Conservation (phyloP, 169 alveolate genomes). For the Prorocentrum cordatum region DNA sequence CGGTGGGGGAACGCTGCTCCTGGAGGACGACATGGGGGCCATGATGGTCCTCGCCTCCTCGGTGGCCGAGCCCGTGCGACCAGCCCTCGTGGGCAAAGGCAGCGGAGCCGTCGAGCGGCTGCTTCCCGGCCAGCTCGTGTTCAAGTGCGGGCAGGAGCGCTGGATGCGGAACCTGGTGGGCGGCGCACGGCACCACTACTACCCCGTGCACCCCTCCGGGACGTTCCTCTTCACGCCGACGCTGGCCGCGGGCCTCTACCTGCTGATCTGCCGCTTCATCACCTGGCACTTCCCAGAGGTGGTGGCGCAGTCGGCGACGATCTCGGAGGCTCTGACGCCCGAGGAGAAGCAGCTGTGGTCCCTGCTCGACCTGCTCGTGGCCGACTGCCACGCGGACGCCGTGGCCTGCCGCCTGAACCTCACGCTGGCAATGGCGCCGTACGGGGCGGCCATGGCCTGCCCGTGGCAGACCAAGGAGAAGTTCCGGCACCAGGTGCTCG, state of each 20-base stretch:
- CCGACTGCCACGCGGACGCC: constrained; percentile 53
- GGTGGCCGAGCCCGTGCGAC: constrained; percentile 19
- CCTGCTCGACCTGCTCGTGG: too few relatives aligned
- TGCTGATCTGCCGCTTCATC: constrained; percentile 28
- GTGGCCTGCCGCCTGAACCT: constrained; percentile 31
- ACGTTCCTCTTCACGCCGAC: constrained; percentile 45
- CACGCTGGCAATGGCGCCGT: constrained; percentile 29
- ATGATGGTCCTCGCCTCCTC: constrained; percentile 7
- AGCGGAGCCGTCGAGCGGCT: constrained; percentile 27
- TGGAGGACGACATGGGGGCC: not conserved
- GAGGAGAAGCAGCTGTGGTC: constrained; percentile 49
- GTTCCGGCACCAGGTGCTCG: not conserved
- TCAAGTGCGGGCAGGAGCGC: not conserved
- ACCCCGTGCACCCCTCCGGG: constrained; percentile 25
- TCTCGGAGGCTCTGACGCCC: constrained; percentile 3
- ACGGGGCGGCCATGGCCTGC: constrained; percentile 1
- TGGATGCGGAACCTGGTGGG: constrained; percentile 6
- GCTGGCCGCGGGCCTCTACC: constrained; percentile 11
- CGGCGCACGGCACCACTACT: constrained; percentile 20
- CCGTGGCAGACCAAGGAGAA: constrained; percentile 33
- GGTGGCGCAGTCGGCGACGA: constrained; percentile 20
- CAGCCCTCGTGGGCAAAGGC: not conserved
- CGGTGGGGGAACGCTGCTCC: constrained; percentile 13
- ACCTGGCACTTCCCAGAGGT: constrained; percentile 58
- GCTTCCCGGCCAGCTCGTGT: constrained; percentile 52